Percentiles rank a stretch among this genome's conserved stretches.
Conservation (phyloP, 371 early-diverging fungal species). For the Rhizomucor pusillus region DNA sequence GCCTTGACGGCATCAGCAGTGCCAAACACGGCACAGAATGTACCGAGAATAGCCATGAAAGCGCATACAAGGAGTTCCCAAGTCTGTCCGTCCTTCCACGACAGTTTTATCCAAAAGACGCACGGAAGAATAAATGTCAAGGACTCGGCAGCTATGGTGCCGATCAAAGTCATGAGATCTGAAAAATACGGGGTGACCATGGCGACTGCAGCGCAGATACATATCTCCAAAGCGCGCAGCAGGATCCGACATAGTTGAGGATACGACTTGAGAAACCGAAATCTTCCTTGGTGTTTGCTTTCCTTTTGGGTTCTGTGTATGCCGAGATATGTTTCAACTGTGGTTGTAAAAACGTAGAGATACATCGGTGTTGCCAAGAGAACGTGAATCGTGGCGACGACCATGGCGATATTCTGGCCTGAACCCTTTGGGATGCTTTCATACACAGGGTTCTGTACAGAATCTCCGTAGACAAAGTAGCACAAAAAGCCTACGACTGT, state of each 20-base stretch:
- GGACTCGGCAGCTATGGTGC: constrained; percentile 73
- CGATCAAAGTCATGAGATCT: constrained; percentile 78
- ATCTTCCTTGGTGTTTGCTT: neutral
- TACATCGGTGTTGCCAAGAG: constrained; percentile 78
- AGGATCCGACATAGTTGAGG: constrained; percentile 43
- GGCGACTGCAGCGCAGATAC: constrained; percentile 55
- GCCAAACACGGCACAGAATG: constrained; percentile 68
- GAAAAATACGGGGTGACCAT: constrained; percentile 79
- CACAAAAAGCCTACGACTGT: constrained; percentile 67
- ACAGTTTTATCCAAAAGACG: constrained; percentile 74
- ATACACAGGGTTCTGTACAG: constrained; percentile 67
- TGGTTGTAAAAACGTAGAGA: constrained; percentile 73
- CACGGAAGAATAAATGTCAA: constrained; percentile 83
- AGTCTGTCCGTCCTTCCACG: constrained; percentile 41
- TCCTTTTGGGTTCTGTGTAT: neutral
- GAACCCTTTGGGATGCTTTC: constrained; percentile 61
- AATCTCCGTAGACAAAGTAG: constrained; percentile 78
- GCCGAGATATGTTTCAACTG: constrained; percentile 48
- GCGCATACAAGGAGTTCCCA: constrained; percentile 53
- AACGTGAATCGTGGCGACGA: constrained; percentile 78
- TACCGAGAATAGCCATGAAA: constrained; percentile 57
- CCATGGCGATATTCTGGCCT: constrained; percentile 63
- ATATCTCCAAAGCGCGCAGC: constrained; percentile 52
- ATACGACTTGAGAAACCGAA: neutral
- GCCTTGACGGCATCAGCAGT: constrained; percentile 66